Base-by-base conservation (phyloP, 345 rosid species). In the Populus deltoides region DNA sequence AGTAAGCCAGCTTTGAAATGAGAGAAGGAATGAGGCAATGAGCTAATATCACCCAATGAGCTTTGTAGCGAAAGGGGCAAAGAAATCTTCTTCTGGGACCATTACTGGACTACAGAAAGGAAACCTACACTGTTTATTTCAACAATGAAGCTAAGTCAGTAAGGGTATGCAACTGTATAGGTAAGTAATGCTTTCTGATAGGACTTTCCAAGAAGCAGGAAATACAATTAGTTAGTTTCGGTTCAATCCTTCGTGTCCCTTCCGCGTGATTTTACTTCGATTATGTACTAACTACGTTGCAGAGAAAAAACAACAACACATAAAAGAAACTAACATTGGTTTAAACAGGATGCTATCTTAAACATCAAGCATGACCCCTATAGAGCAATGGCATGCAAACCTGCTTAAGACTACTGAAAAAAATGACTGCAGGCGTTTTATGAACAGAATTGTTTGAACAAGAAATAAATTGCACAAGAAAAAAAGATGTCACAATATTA, bases 91-190 rank as follows among this genome's bases (percentile, higher is more conserved):
- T 93, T 78, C 79, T 93, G 80, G 81, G 75, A 1, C 97, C 99
- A 66, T 83, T 96, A 75, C 73, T 86, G 51, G 92, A 89, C 87
- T 86, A 88, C 29, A 87, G 86, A 77, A 98, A 96, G 81, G 99
- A 95, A 82, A 81, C 87, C 11, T 95, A 91, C 72, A 92, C 90
- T 65, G 89, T 87, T 78, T 92, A 96, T 82, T 96, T 93, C 87
- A 74, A 89, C 87, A 72, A 92, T 73, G 82, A 81, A 70, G 74
- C 59, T 65, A 90, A 80, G 79, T 7, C 17, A 66, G 15, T 36
- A 0, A 65, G 68, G 49, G 16, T 12, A 45, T 3, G 12, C 15
- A 12, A 45, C 49, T 45, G 3, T 45, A 12, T 1, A 45, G 15
- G 49, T 3, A 45, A 11, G 13, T 12, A 45, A 12, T 43, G 49